A percentile compares a stretch with the other conserved stretches of the same genome.
Evolutionary conservation across 2,329 filamentous ascomycete genomes (phyloP).

Genomic region (Fusarium torreyae): DNA sequence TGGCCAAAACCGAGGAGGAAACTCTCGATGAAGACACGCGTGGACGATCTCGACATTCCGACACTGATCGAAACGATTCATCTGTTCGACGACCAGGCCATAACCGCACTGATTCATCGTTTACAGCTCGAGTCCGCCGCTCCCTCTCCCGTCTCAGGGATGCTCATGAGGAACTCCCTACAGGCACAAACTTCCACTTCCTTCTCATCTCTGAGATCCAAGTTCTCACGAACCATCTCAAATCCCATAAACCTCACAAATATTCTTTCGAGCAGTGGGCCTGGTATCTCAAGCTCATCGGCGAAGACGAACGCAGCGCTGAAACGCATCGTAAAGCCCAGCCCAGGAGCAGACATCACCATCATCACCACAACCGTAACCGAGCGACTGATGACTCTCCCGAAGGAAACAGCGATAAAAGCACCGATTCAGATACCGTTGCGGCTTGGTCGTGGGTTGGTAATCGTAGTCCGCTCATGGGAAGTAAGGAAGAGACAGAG

Average conservation of each 20-base stretch:
- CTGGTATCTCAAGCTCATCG: slow-evolving; percentile 85
- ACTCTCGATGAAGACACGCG: slow-evolving; percentile 13
- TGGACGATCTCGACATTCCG: slow-evolving; percentile 19
- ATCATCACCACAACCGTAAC: slow-evolving; percentile 1
- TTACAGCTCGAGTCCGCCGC: slow-evolving; percentile 56
- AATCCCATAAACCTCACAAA: slow-evolving; percentile 70
- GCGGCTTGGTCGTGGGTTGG: slow-evolving; percentile 80
- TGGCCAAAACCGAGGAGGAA: slow-evolving; percentile 29
- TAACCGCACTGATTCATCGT: slow-evolving; percentile 37
- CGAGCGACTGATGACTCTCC: not conserved
- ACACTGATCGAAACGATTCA: slow-evolving; percentile 4
- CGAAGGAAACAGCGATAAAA: slow-evolving; percentile 17
- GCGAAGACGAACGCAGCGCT: slow-evolving; percentile 70
- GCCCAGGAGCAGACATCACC: slow-evolving; percentile 46
- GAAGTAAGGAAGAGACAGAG: slow-evolving; percentile 76
- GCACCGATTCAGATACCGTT: slow-evolving; percentile 49
- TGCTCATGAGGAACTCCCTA: slow-evolving; percentile 58
- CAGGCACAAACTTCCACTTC: slow-evolving; percentile 68
- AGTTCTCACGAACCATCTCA: slow-evolving; percentile 72
- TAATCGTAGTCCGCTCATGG: slow-evolving; percentile 77
- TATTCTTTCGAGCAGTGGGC: slow-evolving; percentile 92
- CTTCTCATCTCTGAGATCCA: slow-evolving; percentile 82
- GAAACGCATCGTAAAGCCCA: slow-evolving; percentile 63
- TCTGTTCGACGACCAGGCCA: slow-evolving; percentile 40
- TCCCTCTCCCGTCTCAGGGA: slow-evolving; percentile 56